Conservation (phyloP, 202 grass and related monocot genomes). For the Dendrocalamus latiflorus region DNA sequence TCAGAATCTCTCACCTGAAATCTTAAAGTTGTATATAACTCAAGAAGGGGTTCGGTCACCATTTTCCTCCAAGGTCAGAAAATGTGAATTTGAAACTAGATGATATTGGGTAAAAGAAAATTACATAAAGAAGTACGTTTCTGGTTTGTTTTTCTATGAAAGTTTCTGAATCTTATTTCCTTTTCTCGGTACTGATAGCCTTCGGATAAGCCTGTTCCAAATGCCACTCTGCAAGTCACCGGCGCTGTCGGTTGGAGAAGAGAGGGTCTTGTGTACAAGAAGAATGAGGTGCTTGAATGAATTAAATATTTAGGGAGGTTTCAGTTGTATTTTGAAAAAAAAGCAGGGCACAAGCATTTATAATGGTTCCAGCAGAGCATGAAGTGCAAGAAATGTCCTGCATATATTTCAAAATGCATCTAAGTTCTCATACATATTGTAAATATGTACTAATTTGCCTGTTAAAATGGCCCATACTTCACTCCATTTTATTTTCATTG, state of each 20-base stretch:
- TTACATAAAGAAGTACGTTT: not conserved
- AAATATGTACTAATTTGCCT: not conserved
- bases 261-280: conserved; percentile 97
- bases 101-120: not conserved
- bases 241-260: conserved; percentile 98
- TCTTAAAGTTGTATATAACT: conserved; percentile 98
- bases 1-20: conserved; percentile 98
- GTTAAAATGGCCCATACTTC: not conserved
- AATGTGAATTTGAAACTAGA: not conserved
- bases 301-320: conserved; percentile 10
- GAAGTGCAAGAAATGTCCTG: not conserved
- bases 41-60: conserved; percentile 94
- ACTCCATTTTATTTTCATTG: not conserved
- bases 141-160: conserved; percentile 21
- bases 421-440: not conserved
- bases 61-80: conserved; percentile 94
- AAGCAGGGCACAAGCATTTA: not conserved
- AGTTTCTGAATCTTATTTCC: conserved; percentile 18
- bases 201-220: conserved; percentile 84
- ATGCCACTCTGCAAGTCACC: conserved; percentile 98
- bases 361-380: not conserved
- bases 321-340: not conserved
- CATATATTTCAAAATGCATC: conserved; percentile 16
- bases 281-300: conserved; percentile 81
- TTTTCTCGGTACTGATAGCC: conserved; percentile 50